Evolutionary conservation across 257 asterid genomes (phyloP).

Genomic region (Solanum neorickii): DNA sequence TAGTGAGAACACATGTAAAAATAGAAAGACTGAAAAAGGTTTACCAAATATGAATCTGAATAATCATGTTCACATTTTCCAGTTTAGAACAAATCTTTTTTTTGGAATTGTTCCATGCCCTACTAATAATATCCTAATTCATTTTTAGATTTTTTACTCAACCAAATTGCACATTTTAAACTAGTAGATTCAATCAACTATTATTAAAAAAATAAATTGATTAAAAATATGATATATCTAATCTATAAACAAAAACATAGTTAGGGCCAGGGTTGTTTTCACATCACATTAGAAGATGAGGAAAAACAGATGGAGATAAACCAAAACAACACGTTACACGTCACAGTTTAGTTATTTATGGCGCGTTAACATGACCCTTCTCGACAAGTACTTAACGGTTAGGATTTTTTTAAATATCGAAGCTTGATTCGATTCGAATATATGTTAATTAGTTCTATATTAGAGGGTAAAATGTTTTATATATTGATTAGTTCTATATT

Average conservation of each 20-base stretch:
- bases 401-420: too few species aligned
- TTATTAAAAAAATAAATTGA: neutral
- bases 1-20: neutral
- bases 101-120: neutral
- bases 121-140: neutral
- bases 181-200: neutral
- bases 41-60: neutral
- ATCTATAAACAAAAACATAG: neutral
- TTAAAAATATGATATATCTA: too few species aligned
- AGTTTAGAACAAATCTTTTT: neutral
- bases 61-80: neutral
- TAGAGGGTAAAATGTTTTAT: too few species aligned
- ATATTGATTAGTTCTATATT: accelerated
- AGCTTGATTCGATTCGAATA: too few species aligned
- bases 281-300: neutral
- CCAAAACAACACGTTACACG: neutral
- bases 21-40: neutral
- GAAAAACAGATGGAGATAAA: neutral
- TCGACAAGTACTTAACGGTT: neutral
- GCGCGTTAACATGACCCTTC: neutral
- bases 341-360: neutral
- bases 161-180: neutral
- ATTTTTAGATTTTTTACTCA: neutral
- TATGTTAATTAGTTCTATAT: too few species aligned
- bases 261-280: neutral